Evolutionary conservation across 441 rosid species (phyloP), one percentile per base, ranked within the genome.

Genomic region (Bruguiera hainesii): DNA sequence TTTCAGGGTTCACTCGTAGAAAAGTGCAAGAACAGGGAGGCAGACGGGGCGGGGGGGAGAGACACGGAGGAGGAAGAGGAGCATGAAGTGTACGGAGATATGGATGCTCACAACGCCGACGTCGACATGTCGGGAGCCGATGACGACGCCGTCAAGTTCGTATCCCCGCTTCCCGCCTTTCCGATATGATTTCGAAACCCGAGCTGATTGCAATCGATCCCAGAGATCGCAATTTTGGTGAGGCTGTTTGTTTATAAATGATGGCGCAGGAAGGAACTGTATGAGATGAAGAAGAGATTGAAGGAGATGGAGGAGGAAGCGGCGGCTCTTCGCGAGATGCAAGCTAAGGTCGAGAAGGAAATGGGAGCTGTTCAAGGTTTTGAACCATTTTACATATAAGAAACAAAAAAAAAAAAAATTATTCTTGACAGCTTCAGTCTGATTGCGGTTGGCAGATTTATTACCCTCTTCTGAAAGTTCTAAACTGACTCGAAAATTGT

Each of bases 231-330:
- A 11, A 7, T 49, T 26, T 26, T 28, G 9, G 2, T 57, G 6
- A 59, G 16, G n/a, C 3, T 23, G 9, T 31, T 20, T 61, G 56
- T 15, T 8, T 53, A 18, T 29, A 23, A 51, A n/a, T n/a, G 10
- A 63, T 18, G 60, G 13, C 42, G 64, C 77, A 23, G 23, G 23
- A 23, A 93, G 98, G 97, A 91, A 81, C 75, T 93, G 67, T 93
- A 91, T 72, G 96, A 91, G 81, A 89, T 91, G 98, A 89, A 93
- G 86, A 91, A 82, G 69, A 82, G 98, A 57, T 75, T 93, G 81
- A 91, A 89, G 78, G 98, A 91, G 79, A 93, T 91, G 85, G 98
- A 93, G 71, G 98, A 89, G 73, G 97, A 91, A 67, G 97, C 97
- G 25, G 95, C 93, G 13, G 97, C 97, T 72, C 88, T 91, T 29